phyloP scores from a whole-genome alignment of 371 early-diverging fungal genomes.

The Rhizopus microsporus region DNA sequence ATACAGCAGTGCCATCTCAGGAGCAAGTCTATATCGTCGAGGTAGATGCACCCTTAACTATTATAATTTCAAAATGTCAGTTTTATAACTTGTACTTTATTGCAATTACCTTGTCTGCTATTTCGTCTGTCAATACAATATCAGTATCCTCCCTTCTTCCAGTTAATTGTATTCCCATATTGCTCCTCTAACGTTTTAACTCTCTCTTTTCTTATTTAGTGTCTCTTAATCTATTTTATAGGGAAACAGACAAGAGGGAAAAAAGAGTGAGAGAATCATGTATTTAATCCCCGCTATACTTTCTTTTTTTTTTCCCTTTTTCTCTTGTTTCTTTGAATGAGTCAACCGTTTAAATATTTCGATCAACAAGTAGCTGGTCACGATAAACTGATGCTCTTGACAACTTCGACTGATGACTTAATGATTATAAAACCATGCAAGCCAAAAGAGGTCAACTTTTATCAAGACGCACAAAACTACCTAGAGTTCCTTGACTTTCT shows the following conservation, averaged over 20 bases:
- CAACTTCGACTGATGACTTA: conserved; percentile 47
- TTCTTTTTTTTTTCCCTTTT: conserved; percentile 4
- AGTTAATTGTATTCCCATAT: conserved; percentile 28
- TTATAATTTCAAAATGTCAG: too few species aligned
- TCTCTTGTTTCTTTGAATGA: background rate
- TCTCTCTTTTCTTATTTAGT: too few species aligned
- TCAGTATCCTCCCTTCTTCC: conserved; percentile 53
- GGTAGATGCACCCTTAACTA: conserved; percentile 55
- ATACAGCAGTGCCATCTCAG: conserved; percentile 80
- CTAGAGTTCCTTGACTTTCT: conserved; percentile 64
- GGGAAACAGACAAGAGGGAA: background rate
- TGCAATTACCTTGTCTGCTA: conserved; percentile 36
- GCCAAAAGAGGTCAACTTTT: conserved; percentile 61
- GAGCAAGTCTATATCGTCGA: conserved; percentile 59
- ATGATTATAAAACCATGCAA: conserved; percentile 69
- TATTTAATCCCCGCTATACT: background rate
- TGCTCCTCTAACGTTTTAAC: background rate
- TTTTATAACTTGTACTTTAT: background rate
- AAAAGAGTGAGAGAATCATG: background rate
- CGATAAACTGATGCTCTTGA: conserved; percentile 51
- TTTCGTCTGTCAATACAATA: conserved; percentile 47
- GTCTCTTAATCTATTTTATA: too few species aligned
- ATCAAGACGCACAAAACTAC: conserved; percentile 55
- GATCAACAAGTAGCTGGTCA: conserved; percentile 76
- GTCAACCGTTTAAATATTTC: conserved; percentile 25